Evolutionary conservation across 768 basidiomycete genomes (phyloP), one percentile per base, ranked within the genome.

Genomic region (Lyophyllum decastes): DNA sequence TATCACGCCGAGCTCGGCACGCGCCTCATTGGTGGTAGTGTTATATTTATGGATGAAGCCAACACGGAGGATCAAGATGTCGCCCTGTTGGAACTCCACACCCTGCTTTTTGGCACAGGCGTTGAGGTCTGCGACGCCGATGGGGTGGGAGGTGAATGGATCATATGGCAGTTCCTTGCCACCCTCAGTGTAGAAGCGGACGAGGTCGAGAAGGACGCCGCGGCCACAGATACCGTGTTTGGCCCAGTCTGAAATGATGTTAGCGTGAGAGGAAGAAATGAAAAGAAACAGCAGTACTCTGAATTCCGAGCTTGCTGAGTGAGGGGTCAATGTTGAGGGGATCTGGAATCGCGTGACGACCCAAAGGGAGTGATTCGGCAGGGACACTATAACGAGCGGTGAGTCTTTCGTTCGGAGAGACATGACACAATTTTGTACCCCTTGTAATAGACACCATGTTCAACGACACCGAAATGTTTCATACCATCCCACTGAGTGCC

Each of bases 401-500:
- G 2, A 56, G 49, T 26, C 30, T 25, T 16, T 16, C 35, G 35
- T 38, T 38, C 5, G 30, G 5, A 11, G 40, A 22, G 22, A n/a
- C 49, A 12, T 19, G 35, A 49, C 16, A 46, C 12, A 58, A 12
- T 34, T 64, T 27, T 60, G n/a, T n/a, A 85, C 85, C 85, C 83
- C 71, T 87, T 83, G 68, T 87, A 88, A 65, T 83, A 86, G n/a
- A 86, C 73, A 1, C 74, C 73, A 57, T 86, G 78, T 14, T 80
- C 76, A 1, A 68, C 50, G 33, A 87, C 55, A 1, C 84, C 84
- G 61, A 78, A 84, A 61, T 88, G 85, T 57, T 79, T 77, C 68
- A 87, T 58, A 6, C 86, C 85, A 61, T 88, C 87, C 86, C 87
- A 87, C 62, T 89, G 87, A 4, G 84, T 78, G 4, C 87, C 85